A percentile compares a stretch with the other conserved stretches of the same genome.
Evolutionary conservation across 2,329 filamentous ascomycete species (phyloP).

Genomic region (Ascochyta koolunga): DNA sequence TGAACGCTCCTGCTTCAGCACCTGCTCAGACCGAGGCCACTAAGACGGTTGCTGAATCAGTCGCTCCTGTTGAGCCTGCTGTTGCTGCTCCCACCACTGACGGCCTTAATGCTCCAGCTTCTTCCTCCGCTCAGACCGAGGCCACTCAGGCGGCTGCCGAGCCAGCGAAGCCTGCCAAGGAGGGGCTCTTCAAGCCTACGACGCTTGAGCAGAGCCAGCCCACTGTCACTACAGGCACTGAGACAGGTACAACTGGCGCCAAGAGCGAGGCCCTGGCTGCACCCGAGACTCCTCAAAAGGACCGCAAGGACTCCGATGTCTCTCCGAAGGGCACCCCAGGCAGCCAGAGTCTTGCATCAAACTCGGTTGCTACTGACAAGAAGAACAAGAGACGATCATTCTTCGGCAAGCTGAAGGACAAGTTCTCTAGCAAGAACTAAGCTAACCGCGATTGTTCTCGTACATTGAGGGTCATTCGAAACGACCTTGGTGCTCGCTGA

Average conservation of each 20-base stretch:
- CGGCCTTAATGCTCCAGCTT: conserved; percentile 48
- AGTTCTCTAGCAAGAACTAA: conserved; percentile 47
- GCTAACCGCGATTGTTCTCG: conserved; percentile 12
- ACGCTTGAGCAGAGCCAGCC: conserved; percentile 48
- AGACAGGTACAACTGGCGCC: conserved; percentile 39
- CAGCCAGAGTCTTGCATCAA: conserved; percentile 41
- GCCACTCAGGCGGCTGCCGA: conserved; percentile 31
- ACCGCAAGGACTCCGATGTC: conserved; percentile 33
- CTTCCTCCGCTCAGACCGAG: conserved; percentile 34
- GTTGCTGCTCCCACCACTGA: conserved; percentile 8
- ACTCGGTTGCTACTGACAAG: conserved; percentile 43
- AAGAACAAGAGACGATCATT: conserved; percentile 57
- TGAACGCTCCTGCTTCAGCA: conserved; percentile 48
- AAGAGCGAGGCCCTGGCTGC: conserved; percentile 32
- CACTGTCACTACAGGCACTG: conserved; percentile 49
- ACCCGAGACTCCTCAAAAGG: conserved; percentile 34
- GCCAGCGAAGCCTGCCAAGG: conserved; percentile 49
- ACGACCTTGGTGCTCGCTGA: conserved; percentile 27
- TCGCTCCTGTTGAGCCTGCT: conserved; percentile 18
- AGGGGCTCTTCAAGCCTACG: conserved; percentile 49
- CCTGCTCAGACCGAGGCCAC: conserved; percentile 33
- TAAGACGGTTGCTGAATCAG: conserved; percentile 47
- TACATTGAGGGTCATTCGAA: conserved; percentile 20
- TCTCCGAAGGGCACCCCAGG: conserved; percentile 49
- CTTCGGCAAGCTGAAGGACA: conserved; percentile 58